A percentile compares a stretch with the other conserved stretches of the same genome.
Conservation (phyloP, 2,329 filamentous ascomycete species). For the Zalaria sp. region DNA sequence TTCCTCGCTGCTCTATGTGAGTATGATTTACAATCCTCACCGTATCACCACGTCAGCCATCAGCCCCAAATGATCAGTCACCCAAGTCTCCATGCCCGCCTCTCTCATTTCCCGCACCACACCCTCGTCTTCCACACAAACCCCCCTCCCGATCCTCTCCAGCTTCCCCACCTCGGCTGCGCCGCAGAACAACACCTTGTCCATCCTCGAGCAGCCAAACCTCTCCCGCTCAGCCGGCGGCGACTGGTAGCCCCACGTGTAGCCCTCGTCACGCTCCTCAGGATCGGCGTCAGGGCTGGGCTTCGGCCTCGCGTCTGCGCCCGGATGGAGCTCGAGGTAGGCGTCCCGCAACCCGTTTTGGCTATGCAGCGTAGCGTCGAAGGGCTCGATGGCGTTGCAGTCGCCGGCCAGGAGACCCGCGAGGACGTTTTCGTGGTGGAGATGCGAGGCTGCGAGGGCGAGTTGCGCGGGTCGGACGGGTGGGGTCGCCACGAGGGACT, state of each 20-base stretch:
- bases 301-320: slow-evolving; percentile 27
- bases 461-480: slow-evolving; percentile 38
- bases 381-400: slow-evolving; percentile 43
- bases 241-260: slow-evolving; percentile 45
- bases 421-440: slow-evolving; percentile 23
- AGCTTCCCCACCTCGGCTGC: slow-evolving; percentile 19
- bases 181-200: slow-evolving; percentile 38
- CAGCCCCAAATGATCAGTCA: slow-evolving; percentile 37
- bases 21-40: not conserved
- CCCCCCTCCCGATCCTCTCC: slow-evolving; percentile 33
- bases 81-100: slow-evolving; percentile 29
- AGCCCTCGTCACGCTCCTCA: slow-evolving; percentile 19
- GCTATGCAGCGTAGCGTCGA: slow-evolving; percentile 33
- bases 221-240: slow-evolving; percentile 22
- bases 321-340: slow-evolving; percentile 30
- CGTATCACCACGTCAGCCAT: slow-evolving; percentile 15
- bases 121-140: slow-evolving; percentile 25
- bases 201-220: slow-evolving; percentile 40
- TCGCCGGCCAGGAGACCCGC: slow-evolving; percentile 39
- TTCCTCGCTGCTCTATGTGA: not conserved
- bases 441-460: slow-evolving; percentile 26
- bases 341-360: slow-evolving; percentile 38
- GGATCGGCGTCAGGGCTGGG: slow-evolving; percentile 24
- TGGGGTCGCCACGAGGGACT: slow-evolving; percentile 35
- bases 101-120: slow-evolving; percentile 15